phyloP scores from a whole-genome alignment of 805 yeast genomes.

The Schwanniomyces pseudopolymorphus region DNA sequence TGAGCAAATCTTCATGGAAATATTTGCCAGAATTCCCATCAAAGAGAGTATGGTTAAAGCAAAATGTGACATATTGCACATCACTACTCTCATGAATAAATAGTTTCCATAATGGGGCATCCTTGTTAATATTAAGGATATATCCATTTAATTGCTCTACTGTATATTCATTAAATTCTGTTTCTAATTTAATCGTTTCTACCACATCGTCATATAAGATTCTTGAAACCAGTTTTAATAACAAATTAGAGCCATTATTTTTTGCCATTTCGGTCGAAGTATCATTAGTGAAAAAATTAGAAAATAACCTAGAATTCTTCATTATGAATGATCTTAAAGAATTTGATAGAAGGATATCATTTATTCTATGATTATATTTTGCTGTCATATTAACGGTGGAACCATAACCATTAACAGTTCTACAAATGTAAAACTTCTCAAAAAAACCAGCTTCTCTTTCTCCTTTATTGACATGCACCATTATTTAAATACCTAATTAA shows the following conservation, averaged over 20 bases:
- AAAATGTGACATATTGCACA: constrained; percentile 18
- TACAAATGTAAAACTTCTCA: constrained; percentile 21
- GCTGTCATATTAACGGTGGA: constrained; percentile 24
- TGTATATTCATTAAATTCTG: constrained; percentile 11
- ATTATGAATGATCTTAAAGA: constrained; percentile 14
- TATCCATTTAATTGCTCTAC: constrained; percentile 8
- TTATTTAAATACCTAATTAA: too few species aligned
- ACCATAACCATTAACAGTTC: constrained; percentile 17
- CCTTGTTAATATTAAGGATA: constrained; percentile 5
- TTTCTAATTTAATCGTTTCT: constrained; percentile 6
- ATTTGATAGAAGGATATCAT: constrained; percentile 14
- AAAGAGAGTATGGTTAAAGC: constrained; percentile 27
- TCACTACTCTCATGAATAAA: constrained; percentile 11
- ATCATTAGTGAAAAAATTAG: constrained; percentile 16
- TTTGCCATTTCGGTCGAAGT: constrained; percentile 4
- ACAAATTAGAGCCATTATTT: constrained; percentile 10
- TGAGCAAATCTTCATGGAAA: constrained; percentile 25
- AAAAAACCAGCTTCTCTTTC: constrained; percentile 16
- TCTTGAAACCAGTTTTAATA: constrained; percentile 12
- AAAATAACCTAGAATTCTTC: constrained; percentile 15
- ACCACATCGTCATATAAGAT: constrained; percentile 23
- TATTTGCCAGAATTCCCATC: constrained; percentile 33
- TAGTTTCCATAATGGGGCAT: constrained; percentile 22
- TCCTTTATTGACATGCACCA: neutral
- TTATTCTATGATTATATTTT: constrained; percentile 13